Evolutionary conservation across 139 green algal genomes (phyloP).

Genomic region (Chlamydomonas sphaeroides): DNA sequence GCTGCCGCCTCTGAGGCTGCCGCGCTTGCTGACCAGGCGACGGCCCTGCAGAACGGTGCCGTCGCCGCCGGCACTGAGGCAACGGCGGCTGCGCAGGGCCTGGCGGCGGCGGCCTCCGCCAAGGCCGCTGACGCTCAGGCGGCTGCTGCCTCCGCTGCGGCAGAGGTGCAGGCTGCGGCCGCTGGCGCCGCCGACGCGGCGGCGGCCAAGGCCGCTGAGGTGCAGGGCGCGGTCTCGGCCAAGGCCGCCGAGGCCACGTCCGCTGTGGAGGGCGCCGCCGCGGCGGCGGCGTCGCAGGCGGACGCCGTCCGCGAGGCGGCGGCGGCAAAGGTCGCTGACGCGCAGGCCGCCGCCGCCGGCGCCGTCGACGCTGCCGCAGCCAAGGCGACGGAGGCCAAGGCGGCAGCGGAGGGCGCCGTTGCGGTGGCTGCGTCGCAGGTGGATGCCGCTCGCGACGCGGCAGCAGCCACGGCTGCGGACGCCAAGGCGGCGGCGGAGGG

Average conservation of each 20-base stretch:
- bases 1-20: too few relatives aligned
- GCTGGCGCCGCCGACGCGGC: not conserved
- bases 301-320: not conserved
- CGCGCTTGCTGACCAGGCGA: too few relatives aligned
- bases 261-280: not conserved
- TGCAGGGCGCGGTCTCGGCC: not conserved
- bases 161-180: not conserved
- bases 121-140: not conserved
- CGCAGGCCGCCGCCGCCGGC: not conserved
- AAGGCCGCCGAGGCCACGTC: not conserved
- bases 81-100: not conserved
- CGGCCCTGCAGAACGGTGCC: not conserved
- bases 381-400: not conserved
- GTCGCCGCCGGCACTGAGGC: not conserved
- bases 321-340: not conserved
- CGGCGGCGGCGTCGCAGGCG: not conserved
- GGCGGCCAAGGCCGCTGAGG: not conserved
- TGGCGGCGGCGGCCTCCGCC: not conserved
- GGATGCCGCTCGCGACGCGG: too few relatives aligned
- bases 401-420: not conserved
- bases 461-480: not conserved
- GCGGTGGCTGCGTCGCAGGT: not conserved
- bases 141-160: not conserved
- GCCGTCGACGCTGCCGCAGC: not conserved
- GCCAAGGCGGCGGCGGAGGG: not conserved